Percentiles rank a stretch among this genome's conserved stretches.
Conservation (phyloP, 2,329 filamentous ascomycete species). For the Diaporthe velutina region DNA sequence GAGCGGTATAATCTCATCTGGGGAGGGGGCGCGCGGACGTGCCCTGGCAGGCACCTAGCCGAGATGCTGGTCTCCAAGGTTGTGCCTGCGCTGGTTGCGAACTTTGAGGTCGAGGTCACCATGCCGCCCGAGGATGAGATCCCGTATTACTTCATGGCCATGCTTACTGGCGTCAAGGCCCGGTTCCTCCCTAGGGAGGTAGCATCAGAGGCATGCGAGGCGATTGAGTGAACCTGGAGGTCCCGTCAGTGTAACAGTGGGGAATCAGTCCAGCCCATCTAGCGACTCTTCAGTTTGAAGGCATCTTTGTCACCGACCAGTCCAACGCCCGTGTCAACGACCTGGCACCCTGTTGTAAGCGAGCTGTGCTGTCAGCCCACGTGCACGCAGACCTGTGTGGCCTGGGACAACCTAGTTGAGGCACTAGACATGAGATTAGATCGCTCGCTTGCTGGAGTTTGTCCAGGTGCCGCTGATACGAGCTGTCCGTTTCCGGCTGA, state of each 20-base stretch:
- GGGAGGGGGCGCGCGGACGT: slow-evolving; percentile 64
- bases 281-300: background rate
- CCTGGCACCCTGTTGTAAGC: background rate
- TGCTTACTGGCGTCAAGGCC: slow-evolving; percentile 61
- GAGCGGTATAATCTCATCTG: slow-evolving; percentile 64
- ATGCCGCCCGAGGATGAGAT: slow-evolving; percentile 55
- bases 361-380: background rate
- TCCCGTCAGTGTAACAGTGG: background rate
- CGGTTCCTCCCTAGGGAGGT: slow-evolving; percentile 50
- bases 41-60: slow-evolving; percentile 64
- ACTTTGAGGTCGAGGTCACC: slow-evolving; percentile 58
- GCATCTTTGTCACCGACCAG: background rate
- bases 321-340: background rate
- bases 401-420: background rate
- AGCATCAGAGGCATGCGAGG: background rate
- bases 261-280: no score
- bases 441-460: background rate
- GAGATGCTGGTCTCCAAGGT: slow-evolving; percentile 63
- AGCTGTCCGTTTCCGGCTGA: background rate
- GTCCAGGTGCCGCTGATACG: background rate
- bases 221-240: background rate
- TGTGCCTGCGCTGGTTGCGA: slow-evolving; percentile 54
- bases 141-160: slow-evolving; percentile 65
- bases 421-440: background rate
- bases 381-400: background rate